Conservation (phyloP, 2,329 filamentous ascomycete genomes). For the Ceratocystiopsis sp. region DNA sequence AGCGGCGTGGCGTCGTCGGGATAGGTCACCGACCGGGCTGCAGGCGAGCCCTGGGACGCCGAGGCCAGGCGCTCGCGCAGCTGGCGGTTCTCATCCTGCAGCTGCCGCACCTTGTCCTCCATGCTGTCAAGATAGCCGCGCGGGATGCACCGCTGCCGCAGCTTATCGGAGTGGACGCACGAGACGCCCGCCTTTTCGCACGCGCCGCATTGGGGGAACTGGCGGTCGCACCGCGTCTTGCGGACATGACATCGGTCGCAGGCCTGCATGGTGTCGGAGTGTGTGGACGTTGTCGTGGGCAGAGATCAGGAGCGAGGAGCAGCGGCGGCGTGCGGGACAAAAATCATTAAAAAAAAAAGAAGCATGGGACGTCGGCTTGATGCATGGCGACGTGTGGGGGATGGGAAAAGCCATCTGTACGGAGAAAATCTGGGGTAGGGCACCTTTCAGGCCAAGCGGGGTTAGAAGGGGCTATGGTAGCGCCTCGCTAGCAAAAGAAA, state of each 20-base stretch:
- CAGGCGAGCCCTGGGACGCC: not conserved
- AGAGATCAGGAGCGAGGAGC: too few relatives aligned
- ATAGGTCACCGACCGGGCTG: too few relatives aligned
- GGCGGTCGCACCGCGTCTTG: slow-evolving; percentile 8
- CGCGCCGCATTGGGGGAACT: slow-evolving; percentile 7
- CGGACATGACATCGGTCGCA: slow-evolving; percentile 9
- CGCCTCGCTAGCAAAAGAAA: too few relatives aligned
- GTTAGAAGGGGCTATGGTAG: too few relatives aligned
- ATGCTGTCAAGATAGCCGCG: slow-evolving; percentile 8
- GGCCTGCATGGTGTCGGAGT: slow-evolving; percentile 3
- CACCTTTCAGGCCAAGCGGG: too few relatives aligned
- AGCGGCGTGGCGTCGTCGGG: not conserved
- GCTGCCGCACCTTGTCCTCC: slow-evolving; percentile 4
- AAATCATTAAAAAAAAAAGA: too few relatives aligned
- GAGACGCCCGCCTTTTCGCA: slow-evolving; percentile 5
- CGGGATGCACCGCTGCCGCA: slow-evolving; percentile 4
- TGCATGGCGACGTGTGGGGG: too few relatives aligned
- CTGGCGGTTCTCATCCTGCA: slow-evolving; percentile 5
- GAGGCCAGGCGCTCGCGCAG: not conserved
- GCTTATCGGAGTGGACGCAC: slow-evolving; percentile 6
- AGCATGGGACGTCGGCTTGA: too few relatives aligned
- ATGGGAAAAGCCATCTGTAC: too few relatives aligned
- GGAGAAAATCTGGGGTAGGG: too few relatives aligned
- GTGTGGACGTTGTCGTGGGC: too few relatives aligned
- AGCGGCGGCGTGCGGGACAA: too few relatives aligned